Percentiles rank a stretch among this genome's conserved stretches.
phyloP scores from a whole-genome alignment of 768 basidiomycete genomes.

The Boletales sp. region DNA sequence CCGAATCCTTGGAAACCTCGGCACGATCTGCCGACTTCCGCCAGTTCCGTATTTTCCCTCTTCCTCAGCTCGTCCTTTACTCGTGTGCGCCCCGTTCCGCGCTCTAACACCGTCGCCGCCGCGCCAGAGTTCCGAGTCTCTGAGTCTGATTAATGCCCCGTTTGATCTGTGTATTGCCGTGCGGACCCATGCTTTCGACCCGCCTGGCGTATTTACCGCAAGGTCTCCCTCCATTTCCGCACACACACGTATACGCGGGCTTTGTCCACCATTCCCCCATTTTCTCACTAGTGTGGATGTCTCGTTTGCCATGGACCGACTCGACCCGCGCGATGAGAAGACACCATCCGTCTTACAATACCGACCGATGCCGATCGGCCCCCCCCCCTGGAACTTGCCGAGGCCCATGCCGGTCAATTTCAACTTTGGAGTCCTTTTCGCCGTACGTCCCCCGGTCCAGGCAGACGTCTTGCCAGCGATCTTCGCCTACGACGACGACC shows the following conservation, averaged over 20 bases:
- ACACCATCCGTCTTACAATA: neutral
- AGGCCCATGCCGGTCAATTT: neutral
- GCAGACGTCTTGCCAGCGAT: no score
- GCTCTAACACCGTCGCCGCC: slow-evolving; percentile 12
- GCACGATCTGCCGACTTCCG: slow-evolving; percentile 12
- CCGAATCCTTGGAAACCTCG: slow-evolving; percentile 17
- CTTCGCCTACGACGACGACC: no score
- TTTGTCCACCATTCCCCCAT: no score
- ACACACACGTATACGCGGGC: no score
- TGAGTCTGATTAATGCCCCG: no score
- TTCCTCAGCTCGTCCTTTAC: neutral
- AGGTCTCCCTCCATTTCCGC: no score
- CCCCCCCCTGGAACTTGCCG: slow-evolving; percentile 1
- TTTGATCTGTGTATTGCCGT: no score
- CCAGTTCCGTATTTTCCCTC: slow-evolving; percentile 22
- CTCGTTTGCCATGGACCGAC: no score
- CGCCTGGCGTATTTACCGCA: no score
- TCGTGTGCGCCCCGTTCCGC: neutral
- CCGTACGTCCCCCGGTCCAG: slow-evolving; percentile 15
- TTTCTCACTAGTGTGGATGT: no score
- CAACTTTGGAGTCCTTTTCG: slow-evolving; percentile 23
- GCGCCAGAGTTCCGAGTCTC: no score
- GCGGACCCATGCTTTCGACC: no score
- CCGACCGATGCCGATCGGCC: slow-evolving; percentile 22
- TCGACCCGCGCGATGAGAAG: neutral